phyloP scores from a whole-genome alignment of 139 green algal species.

The Ulvella scutata region DNA sequence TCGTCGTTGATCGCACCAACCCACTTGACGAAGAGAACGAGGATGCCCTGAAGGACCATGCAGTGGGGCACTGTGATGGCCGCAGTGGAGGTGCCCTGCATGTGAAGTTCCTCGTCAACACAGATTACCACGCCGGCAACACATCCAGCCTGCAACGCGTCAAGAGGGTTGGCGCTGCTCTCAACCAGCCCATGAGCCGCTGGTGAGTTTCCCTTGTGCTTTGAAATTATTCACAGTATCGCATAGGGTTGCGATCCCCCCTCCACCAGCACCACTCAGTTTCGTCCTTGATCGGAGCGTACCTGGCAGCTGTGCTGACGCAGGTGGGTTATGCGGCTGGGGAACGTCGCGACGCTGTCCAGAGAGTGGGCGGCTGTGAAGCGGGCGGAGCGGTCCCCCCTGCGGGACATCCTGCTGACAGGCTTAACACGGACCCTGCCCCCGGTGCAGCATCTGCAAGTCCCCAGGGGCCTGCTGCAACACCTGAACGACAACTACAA shows the following conservation, averaged over 20 bases:
- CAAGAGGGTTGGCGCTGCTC: background rate
- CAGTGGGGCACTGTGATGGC: background rate
- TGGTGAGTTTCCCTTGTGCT: background rate
- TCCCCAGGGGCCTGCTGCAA: constrained; percentile 39
- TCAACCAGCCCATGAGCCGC: background rate
- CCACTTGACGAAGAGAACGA: background rate
- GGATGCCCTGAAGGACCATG: background rate
- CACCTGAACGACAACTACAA: background rate
- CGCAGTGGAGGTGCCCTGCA: constrained; percentile 17
- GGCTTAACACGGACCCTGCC: constrained; percentile 8
- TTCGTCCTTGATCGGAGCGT: background rate
- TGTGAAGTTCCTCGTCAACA: constrained; percentile 38
- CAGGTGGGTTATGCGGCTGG: constrained; percentile 60
- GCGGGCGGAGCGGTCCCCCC: constrained; percentile 43
- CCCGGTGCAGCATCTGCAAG: constrained; percentile 36
- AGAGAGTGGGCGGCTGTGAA: constrained; percentile 81
- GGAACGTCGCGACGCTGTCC: constrained; percentile 71
- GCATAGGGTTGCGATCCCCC: background rate
- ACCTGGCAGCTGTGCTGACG: constrained; percentile 6
- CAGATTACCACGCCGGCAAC: constrained; percentile 32
- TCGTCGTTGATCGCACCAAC: background rate
- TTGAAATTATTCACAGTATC: background rate
- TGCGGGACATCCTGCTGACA: constrained; percentile 44
- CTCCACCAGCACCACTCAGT: background rate
- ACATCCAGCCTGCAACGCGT: background rate